Percentiles rank a stretch among this genome's conserved stretches.
Conservation (phyloP, 2,329 filamentous ascomycete genomes). For the Phoma sp. region DNA sequence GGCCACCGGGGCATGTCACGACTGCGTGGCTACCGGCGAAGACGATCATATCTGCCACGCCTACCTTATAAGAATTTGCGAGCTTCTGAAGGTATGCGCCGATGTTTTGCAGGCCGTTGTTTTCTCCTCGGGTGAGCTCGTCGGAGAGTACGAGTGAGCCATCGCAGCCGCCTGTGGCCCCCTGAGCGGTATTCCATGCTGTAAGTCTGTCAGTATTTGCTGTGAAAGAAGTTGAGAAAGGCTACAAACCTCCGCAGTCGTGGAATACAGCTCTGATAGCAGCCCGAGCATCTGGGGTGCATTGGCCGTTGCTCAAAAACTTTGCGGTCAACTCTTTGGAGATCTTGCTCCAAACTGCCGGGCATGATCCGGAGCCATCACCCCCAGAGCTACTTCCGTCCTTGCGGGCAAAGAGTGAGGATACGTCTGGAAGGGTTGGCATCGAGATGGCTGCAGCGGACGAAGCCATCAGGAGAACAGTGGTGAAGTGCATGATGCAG, state of each 20-base stretch:
- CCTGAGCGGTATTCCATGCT: slow-evolving; percentile 19
- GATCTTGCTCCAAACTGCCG: slow-evolving; percentile 15
- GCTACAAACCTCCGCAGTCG: slow-evolving; percentile 3
- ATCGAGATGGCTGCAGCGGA: slow-evolving; percentile 25
- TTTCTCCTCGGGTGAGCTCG: slow-evolving; percentile 32
- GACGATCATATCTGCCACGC: slow-evolving; percentile 18
- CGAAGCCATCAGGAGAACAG: slow-evolving; percentile 21
- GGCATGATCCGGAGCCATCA: slow-evolving; percentile 9
- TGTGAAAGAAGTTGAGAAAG: too few species aligned
- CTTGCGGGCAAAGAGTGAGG: slow-evolving; percentile 18
- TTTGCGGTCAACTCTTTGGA: slow-evolving; percentile 7
- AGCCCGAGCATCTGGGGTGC: slow-evolving; percentile 22
- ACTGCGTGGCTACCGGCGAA: slow-evolving; percentile 24
- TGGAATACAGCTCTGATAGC: slow-evolving; percentile 26
- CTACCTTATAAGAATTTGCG: slow-evolving; percentile 37
- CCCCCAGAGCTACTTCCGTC: too few species aligned
- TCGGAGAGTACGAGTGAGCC: slow-evolving; percentile 19
- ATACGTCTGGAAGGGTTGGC: slow-evolving; percentile 16
- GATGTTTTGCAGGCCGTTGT: slow-evolving; percentile 52
- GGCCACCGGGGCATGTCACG: slow-evolving; percentile 22
- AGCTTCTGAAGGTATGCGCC: slow-evolving; percentile 46
- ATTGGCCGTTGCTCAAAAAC: slow-evolving; percentile 29
- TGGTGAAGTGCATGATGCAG: slow-evolving; percentile 22
- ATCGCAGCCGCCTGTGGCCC: slow-evolving; percentile 20
- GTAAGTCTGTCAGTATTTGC: too few species aligned